Evolutionary conservation across 495 filamentous ascomycete species (phyloP).

Genomic region (Evansstolkia leycettana): DNA sequence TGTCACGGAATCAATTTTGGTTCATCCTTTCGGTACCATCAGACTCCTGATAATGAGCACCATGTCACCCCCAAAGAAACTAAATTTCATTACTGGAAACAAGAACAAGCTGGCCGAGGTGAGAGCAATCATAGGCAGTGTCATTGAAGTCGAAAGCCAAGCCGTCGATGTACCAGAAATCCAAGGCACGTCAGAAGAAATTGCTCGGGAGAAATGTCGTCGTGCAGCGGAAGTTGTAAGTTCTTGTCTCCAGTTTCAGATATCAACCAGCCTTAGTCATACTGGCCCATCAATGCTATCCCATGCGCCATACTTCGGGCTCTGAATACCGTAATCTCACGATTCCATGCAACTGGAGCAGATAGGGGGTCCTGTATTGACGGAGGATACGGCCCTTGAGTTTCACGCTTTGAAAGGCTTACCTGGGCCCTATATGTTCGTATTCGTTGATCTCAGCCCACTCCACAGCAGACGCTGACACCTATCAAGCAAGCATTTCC

Average conservation of each 20-base stretch:
- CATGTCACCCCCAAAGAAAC: conserved; percentile 21
- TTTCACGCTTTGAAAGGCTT: conserved; percentile 82
- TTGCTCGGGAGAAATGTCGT: conserved; percentile 75
- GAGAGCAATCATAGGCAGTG: conserved; percentile 65
- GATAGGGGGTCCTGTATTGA: conserved; percentile 78
- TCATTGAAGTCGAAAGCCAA: conserved; percentile 61
- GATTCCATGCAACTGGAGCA: conserved; percentile 13
- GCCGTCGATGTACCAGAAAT: conserved; percentile 74
- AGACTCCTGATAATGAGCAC: too few relatives aligned
- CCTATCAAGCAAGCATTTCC: conserved; percentile 72
- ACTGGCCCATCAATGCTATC: too few relatives aligned
- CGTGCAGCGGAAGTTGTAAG: conserved; percentile 44
- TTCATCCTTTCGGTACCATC: too few relatives aligned
- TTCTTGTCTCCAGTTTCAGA: not conserved
- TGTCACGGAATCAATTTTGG: too few relatives aligned
- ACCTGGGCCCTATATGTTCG: conserved; percentile 95
- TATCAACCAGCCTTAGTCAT: too few relatives aligned
- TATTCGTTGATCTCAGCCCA: not conserved
- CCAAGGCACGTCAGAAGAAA: conserved; percentile 85
- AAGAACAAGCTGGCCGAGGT: conserved; percentile 85
- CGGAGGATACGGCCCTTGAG: conserved; percentile 90
- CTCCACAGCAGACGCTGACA: conserved; percentile 1
- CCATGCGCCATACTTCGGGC: too few relatives aligned
- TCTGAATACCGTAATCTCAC: too few relatives aligned
- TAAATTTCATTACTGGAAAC: conserved; percentile 97